Base-by-base conservation (phyloP, 148 eudicot species). In the Silene uniflora region DNA sequence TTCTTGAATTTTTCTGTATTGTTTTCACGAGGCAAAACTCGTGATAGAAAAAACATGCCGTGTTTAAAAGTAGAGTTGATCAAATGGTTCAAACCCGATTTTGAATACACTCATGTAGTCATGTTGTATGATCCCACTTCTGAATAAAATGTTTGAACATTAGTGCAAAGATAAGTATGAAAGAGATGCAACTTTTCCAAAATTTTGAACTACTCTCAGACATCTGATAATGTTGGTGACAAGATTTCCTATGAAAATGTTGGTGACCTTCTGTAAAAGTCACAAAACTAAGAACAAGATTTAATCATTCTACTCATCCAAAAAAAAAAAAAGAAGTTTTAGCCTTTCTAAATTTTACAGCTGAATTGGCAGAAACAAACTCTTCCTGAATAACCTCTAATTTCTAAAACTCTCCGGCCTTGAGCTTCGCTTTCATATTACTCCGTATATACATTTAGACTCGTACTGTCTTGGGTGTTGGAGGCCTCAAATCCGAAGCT, bases 341-440 rank as follows among this genome's bases (percentile, higher is more conserved):
- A 14, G 17, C 14, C 56, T 12, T 3, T 13, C 56, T 13, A 6
- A 52, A 52, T 52, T 19, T 16, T 24, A 17, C 55, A 39, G 10
- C 25, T 44, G 25, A 67, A 67, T 49, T 49, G 44, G 3, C 55
- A 8, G 55, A 67, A 67, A 67, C 71, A 67, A 67, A 67, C 71
- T 67, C 19, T 44, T 21, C 71, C 54, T 67, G 7, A 67, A 39
- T 67, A 13, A 67, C 21, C 25, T n/a, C 32, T 24, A 32, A 4
- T 49, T 24, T 22, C 60, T 49, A 23, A 23, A 23, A 47, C 10
- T 49, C 60, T 24, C 11, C 72, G 9, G 0, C 16, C 9, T 22
- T 14, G 18, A n/a, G n/a, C n/a, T n/a, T n/a, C n/a, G n/a, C n/a
- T n/a, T n/a, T n/a, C n/a, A n/a, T n/a, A n/a, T n/a, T n/a, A 54